phyloP scores from a whole-genome alignment of 1,139 yeast genomes.

The Lodderomyces margitis region DNA sequence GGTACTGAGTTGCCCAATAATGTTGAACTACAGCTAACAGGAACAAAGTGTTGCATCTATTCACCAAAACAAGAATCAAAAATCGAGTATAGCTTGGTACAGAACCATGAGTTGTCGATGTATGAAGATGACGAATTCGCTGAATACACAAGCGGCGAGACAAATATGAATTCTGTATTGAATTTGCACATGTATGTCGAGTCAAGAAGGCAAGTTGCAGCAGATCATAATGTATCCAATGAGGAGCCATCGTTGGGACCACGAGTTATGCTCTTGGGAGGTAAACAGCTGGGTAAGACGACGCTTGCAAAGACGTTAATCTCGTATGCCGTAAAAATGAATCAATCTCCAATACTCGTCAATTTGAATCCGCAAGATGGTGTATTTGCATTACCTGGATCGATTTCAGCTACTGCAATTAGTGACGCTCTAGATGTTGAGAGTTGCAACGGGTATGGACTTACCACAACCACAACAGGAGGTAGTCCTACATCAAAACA shows the following conservation, averaged over 20 bases:
- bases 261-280: slow-evolving; percentile 71
- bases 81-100: slow-evolving; percentile 48
- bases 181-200: slow-evolving; percentile 80
- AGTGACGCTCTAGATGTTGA: slow-evolving; percentile 81
- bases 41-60: slow-evolving; percentile 55
- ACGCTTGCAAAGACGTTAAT: slow-evolving; percentile 65
- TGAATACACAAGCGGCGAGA: slow-evolving; percentile 71
- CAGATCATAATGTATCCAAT: slow-evolving; percentile 25
- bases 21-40: slow-evolving; percentile 60
- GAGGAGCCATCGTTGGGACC: slow-evolving; percentile 47
- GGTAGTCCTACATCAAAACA: slow-evolving; percentile 81
- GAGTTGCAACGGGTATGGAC: slow-evolving; percentile 72
- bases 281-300: slow-evolving; percentile 74
- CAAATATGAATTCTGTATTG: slow-evolving; percentile 59
- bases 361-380: slow-evolving; percentile 83
- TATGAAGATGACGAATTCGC: slow-evolving; percentile 36
- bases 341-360: slow-evolving; percentile 64
- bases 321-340: slow-evolving; percentile 75
- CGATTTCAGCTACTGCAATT: slow-evolving; percentile 79
- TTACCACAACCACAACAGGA: slow-evolving; percentile 82
- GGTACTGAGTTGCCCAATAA: slow-evolving; percentile 89
- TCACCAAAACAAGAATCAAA: slow-evolving; percentile 52
- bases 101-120: slow-evolving; percentile 37
- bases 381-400: slow-evolving; percentile 79
- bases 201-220: slow-evolving; percentile 45